Evolutionary conservation across 805 yeast species (phyloP), one percentile per base, ranked within the genome.

Genomic region (Candida sphagnicola): DNA sequence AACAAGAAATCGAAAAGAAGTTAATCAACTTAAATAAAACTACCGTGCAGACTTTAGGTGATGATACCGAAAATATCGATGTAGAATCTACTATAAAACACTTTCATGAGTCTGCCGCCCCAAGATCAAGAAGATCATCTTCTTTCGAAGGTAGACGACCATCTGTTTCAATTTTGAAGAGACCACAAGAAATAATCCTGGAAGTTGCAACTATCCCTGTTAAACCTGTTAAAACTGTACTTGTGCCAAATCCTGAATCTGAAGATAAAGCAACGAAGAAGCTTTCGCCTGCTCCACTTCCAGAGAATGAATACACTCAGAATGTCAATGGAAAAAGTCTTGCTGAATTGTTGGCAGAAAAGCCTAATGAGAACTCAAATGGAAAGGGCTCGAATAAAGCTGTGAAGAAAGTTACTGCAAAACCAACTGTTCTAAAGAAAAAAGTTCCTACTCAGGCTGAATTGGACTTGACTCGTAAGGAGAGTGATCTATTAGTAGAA

Each of bases 1-100:
- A 77, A 47, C 62, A 70, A 33, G 91, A 84, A 50, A 62, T 83
- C 16, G 90, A 83, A 11, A 54, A 56, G 35, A 53, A 60, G 43
- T 42, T 62, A 31, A 50, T 57, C 3, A 49, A 53, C 21, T 49
- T 61, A 8, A 61, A 63, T 37, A 59, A 58, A 31, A 62, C 70
- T 8, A 61, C 65, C 3, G 46, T 61, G 4, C 58, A 50, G 41
- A 63, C 65, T 3, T 39, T 54, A 13, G 61, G 61, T 2, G 46
- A 42, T 12, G 43, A 38, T 18, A 43, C 39, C 12, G 38, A 40
- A 19, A 28, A 21, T 21, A 18, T 25, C 28, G 41, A 41, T 33
- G 38, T 39, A 15, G 44, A 42, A 31, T 28, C 26, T 21, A 40
- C 44, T 11, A 38, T 43, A 21, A 44, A 42, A 18, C 32, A 45